Percentiles rank a stretch among this genome's conserved stretches.
phyloP scores from a whole-genome alignment of 495 filamentous ascomycete species.

The Aspergillus cavernicola region DNA sequence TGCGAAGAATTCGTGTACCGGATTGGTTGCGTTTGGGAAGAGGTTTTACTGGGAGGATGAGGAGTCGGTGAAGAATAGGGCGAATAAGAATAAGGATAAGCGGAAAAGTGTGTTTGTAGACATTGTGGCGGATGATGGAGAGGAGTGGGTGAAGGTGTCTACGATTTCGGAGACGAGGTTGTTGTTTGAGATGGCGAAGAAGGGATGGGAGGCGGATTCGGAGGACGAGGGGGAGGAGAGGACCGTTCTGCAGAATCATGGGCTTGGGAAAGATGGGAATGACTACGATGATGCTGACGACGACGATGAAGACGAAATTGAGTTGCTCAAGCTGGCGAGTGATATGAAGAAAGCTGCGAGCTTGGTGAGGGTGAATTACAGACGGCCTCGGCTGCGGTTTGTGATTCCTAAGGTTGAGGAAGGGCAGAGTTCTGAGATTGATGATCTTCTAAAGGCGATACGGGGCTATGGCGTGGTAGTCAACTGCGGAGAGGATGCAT shows the following conservation, averaged over 20 bases:
- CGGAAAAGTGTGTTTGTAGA: constrained; percentile 27
- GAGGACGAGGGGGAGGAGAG: constrained; percentile 33
- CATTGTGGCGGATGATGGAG: constrained; percentile 47
- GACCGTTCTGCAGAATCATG: constrained; percentile 34
- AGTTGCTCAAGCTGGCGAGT: constrained; percentile 54
- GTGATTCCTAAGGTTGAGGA: constrained; percentile 56
- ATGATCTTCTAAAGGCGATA: constrained; percentile 54
- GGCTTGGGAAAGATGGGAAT: constrained; percentile 10
- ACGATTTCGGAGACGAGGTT: constrained; percentile 55
- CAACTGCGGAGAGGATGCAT: constrained; percentile 34
- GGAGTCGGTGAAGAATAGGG: constrained; percentile 14
- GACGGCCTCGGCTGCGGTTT: constrained; percentile 55
- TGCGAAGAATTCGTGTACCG: constrained; percentile 42
- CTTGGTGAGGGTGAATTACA: constrained; percentile 53
- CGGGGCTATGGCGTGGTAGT: constrained; percentile 54
- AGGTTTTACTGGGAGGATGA: constrained; percentile 54
- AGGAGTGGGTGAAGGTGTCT: constrained; percentile 60
- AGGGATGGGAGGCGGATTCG: constrained; percentile 53
- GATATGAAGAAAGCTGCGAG: constrained; percentile 52
- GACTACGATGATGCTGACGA: constrained; percentile 25
- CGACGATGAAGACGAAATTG: constrained; percentile 47
- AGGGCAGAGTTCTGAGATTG: constrained; percentile 49
- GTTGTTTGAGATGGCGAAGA: constrained; percentile 61
- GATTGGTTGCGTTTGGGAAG: constrained; percentile 50
- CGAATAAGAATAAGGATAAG: constrained; percentile 19